Evolutionary conservation across 805 yeast genomes (phyloP).

Genomic region (Ascoidea tarda): DNA sequence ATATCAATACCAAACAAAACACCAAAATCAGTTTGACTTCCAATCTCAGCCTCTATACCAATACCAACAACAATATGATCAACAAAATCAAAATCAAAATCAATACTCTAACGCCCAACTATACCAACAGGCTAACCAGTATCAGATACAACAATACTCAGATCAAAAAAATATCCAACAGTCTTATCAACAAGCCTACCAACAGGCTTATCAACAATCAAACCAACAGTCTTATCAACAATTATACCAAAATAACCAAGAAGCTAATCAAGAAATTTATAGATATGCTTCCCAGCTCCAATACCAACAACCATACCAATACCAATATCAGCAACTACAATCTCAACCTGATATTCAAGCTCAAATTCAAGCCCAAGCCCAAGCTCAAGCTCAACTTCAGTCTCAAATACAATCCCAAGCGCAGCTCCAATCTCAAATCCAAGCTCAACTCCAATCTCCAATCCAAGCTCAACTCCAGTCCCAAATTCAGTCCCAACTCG

Average conservation of each 20-base stretch:
- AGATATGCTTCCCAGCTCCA: slow-evolving; percentile 75
- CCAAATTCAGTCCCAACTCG: neutral
- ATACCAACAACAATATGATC: neutral
- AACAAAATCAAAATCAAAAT: too few relatives aligned
- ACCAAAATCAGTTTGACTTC: neutral
- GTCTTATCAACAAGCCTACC: too few relatives aligned
- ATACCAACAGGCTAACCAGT: too few relatives aligned
- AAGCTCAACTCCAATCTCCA: neutral
- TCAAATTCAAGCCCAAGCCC: neutral
- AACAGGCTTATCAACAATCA: too few relatives aligned
- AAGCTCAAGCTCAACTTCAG: neutral
- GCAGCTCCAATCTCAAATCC: neutral
- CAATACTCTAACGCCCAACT: too few relatives aligned
- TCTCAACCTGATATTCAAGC: neutral
- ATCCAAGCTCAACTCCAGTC: neutral
- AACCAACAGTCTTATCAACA: too few relatives aligned
- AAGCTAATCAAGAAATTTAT: slow-evolving; percentile 30
- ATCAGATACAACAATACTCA: too few relatives aligned
- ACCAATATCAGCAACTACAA: neutral
- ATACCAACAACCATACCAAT: slow-evolving; percentile 88
- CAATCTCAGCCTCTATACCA: neutral
- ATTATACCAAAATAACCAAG: too few relatives aligned
- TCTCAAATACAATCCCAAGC: neutral
- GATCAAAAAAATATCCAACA: too few relatives aligned
- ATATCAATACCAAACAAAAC: neutral